A percentile compares a stretch with the other conserved stretches of the same genome.
Evolutionary conservation across 176 grass and related monocot genomes (phyloP).

Genomic region (Ananas comosus): DNA sequence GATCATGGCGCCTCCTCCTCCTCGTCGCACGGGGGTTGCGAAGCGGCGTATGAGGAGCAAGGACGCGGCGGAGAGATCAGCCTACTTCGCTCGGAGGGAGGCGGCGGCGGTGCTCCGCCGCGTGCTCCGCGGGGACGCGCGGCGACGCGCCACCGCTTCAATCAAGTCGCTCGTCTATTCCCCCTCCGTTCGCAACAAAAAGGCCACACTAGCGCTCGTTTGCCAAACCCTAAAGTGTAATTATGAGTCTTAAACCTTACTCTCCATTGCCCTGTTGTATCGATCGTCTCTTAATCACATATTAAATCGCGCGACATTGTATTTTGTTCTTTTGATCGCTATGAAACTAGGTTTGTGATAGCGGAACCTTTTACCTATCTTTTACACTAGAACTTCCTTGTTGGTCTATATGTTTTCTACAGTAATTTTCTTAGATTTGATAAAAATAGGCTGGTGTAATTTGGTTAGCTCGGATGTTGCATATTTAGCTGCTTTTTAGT

Average conservation of each 20-base stretch:
- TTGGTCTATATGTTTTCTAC: no score
- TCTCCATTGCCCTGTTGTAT: neutral
- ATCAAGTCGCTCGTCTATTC: conserved; percentile 86
- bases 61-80: conserved; percentile 50
- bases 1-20: neutral
- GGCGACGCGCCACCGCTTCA: conserved; percentile 43
- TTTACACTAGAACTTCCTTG: no score
- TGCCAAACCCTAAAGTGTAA: conserved; percentile 93
- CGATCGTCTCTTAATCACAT: neutral
- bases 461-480: no score
- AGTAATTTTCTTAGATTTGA: no score
- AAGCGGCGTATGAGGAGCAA: conserved; percentile 43
- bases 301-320: no score
- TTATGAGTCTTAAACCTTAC: neutral
- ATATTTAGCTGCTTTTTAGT: no score
- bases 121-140: conserved; percentile 62
- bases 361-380: no score
- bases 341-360: no score
- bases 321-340: neutral
- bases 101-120: no score
- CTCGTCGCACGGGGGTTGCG: neutral
- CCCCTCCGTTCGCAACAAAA: conserved; percentile 78
- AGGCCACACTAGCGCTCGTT: conserved; percentile 77
- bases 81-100: conserved; percentile 89
- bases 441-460: no score